These are phyloP conservation scores for Suillus spraguei DNA, from an alignment of 768 basidiomycete genomes.

Conservation along the genomic window DNA sequence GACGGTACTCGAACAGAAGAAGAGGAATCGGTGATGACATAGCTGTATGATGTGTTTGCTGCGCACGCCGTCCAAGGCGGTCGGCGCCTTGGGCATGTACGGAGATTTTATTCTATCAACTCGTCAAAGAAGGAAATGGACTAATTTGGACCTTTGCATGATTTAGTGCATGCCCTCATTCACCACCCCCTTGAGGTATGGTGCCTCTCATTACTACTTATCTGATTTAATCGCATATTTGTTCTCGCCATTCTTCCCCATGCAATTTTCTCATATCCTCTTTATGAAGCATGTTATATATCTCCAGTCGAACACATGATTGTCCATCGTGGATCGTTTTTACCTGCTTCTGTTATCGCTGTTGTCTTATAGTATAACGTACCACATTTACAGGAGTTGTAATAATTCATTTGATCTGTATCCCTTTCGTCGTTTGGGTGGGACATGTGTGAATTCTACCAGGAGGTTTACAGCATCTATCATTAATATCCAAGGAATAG, in stretches of 20 bases:
- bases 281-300: slow-evolving; percentile 8
- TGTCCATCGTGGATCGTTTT: background rate
- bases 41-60: slow-evolving; percentile 27
- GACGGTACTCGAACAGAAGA: slow-evolving; percentile 68
- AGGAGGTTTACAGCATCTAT: slow-evolving; percentile 2
- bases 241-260: slow-evolving; percentile 9
- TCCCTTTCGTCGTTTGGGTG: slow-evolving; percentile 6
- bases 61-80: slow-evolving; percentile 2
- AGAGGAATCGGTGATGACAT: slow-evolving; percentile 41
- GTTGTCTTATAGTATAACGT: slow-evolving; percentile 26
- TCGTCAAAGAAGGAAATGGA: slow-evolving; percentile 17
- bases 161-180: slow-evolving; percentile 12
- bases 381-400: slow-evolving; percentile 27
- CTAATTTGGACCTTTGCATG: slow-evolving; percentile 24
- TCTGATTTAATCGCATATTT: slow-evolving; percentile 13
- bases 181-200: background rate
- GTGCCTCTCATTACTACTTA: slow-evolving; percentile 11
- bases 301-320: background rate
- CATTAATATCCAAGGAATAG: slow-evolving; percentile 1
- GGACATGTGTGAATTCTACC: background rate
- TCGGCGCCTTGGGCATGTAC: background rate
- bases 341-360: slow-evolving; percentile 13
- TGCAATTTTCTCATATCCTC: slow-evolving; percentile 9
- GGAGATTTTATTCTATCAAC: slow-evolving; percentile 4
- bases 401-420: slow-evolving; percentile 19